Conservation (phyloP, 2,329 filamentous ascomycete species). For the Aspergillus pseudoviridinutans region DNA sequence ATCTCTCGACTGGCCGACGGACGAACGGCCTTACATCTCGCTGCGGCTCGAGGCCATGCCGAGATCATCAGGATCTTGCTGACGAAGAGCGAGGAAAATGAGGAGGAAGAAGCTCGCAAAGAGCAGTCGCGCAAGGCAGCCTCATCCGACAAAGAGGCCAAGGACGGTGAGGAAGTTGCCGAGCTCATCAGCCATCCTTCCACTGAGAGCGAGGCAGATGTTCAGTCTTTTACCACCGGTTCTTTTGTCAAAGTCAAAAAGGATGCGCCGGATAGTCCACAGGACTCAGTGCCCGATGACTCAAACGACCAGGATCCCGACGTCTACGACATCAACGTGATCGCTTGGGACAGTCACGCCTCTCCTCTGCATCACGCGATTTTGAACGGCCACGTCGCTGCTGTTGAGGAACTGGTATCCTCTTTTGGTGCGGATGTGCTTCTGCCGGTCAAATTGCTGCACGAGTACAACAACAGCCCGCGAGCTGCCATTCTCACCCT, state of each 20-base stretch:
- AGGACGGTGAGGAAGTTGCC: constrained; percentile 21
- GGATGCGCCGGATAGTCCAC: constrained; percentile 24
- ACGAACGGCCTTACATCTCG: constrained; percentile 76
- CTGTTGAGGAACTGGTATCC: constrained; percentile 65
- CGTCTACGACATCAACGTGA: constrained; percentile 70
- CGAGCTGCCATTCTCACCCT: constrained; percentile 64
- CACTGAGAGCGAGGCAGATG: constrained; percentile 14
- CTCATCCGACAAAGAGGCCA: neutral
- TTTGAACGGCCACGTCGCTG: constrained; percentile 63
- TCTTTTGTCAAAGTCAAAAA: constrained; percentile 65
- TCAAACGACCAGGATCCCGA: constrained; percentile 67
- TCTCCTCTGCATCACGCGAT: constrained; percentile 78
- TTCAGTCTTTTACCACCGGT: constrained; percentile 53
- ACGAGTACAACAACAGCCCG: constrained; percentile 42
- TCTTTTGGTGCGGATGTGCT: constrained; percentile 74
- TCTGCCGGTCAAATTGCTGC: constrained; percentile 65
- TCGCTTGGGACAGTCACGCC: constrained; percentile 74
- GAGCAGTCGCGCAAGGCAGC: constrained; percentile 19
- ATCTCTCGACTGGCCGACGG: constrained; percentile 74
- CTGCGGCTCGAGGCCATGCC: constrained; percentile 63
- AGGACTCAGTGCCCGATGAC: constrained; percentile 48
- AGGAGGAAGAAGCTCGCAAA: constrained; percentile 48
- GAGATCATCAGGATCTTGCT: constrained; percentile 71
- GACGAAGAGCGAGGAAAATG: constrained; percentile 67
- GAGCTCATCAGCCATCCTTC: constrained; percentile 38